A percentile compares a stretch with the other conserved stretches of the same genome.
Evolutionary conservation across 768 basidiomycete genomes (phyloP).

Genomic region (Collybia sordida): DNA sequence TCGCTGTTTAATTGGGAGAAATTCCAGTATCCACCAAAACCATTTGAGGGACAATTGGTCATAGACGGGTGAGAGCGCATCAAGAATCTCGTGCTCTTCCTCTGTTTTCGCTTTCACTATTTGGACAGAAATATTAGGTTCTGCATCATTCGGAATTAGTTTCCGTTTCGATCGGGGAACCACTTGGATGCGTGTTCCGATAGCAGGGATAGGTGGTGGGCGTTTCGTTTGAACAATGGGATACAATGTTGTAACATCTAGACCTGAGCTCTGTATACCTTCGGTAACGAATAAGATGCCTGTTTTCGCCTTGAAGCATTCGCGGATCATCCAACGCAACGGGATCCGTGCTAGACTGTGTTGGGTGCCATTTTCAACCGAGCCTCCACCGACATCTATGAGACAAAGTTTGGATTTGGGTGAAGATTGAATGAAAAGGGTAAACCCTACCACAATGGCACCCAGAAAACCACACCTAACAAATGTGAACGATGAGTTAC

Average conservation of each 20-base stretch:
- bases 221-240: constrained; percentile 38
- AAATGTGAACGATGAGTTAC: background rate
- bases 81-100: constrained; percentile 50
- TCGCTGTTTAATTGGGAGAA: constrained; percentile 20
- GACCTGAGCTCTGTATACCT: constrained; percentile 43
- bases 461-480: constrained; percentile 52
- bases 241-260: constrained; percentile 48
- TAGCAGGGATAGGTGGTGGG: constrained; percentile 27
- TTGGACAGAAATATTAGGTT: background rate
- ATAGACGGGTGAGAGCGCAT: constrained; percentile 43
- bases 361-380: constrained; percentile 26
- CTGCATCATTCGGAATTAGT: constrained; percentile 4
- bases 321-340: constrained; percentile 56
- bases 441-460: constrained; percentile 31
- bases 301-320: constrained; percentile 42
- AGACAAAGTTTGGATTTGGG: background rate
- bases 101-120: constrained; percentile 23
- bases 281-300: constrained; percentile 55
- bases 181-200: constrained; percentile 21
- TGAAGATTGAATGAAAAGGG: background rate
- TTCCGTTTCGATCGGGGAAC: constrained; percentile 19
- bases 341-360: constrained; percentile 38
- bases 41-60: constrained; percentile 45
- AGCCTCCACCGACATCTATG: constrained; percentile 31
- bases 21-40: constrained; percentile 45